These are phyloP conservation scores for Aspergillus udagawae DNA, from an alignment of 2,329 filamentous ascomycete species.

Conservation along the genomic window DNA sequence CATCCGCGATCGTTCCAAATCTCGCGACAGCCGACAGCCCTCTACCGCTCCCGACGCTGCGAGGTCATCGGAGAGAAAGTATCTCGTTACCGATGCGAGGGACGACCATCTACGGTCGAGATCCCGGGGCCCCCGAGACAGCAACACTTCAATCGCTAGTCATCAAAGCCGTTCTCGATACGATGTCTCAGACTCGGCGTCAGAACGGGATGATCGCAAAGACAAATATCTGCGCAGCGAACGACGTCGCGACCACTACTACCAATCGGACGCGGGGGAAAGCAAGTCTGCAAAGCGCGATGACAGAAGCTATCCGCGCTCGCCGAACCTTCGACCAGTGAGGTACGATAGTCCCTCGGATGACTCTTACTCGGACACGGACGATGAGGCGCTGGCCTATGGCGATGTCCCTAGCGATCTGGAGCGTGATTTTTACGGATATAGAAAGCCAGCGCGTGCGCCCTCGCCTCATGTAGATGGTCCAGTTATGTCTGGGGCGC, in stretches of 20 bases:
- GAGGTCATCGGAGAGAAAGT: slow-evolving; percentile 16
- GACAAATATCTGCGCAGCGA: slow-evolving; percentile 15
- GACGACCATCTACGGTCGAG: slow-evolving; percentile 24
- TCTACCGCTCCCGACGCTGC: slow-evolving; percentile 26
- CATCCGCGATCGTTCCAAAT: slow-evolving; percentile 40
- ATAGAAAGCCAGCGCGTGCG: slow-evolving; percentile 5
- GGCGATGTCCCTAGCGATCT: slow-evolving; percentile 24
- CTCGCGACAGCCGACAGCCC: slow-evolving; percentile 37
- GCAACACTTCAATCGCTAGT: slow-evolving; percentile 2
- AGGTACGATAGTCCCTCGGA: slow-evolving; percentile 21
- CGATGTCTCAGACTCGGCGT: slow-evolving; percentile 19
- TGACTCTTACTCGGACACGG: slow-evolving; percentile 27
- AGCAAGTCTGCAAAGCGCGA: slow-evolving; percentile 9
- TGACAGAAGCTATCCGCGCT: slow-evolving; percentile 11
- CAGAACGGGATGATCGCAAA: slow-evolving; percentile 16
- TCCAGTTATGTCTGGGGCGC: slow-evolving; percentile 17
- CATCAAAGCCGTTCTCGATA: slow-evolving; percentile 19
- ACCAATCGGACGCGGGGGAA: slow-evolving; percentile 25
- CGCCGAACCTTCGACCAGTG: slow-evolving; percentile 18
- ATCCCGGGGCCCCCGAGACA: slow-evolving; percentile 12
- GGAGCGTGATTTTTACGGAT: slow-evolving; percentile 15
- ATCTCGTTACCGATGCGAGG: slow-evolving; percentile 26
- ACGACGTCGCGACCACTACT: slow-evolving; percentile 20
- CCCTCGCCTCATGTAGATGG: slow-evolving; percentile 8
- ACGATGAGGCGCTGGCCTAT: slow-evolving; percentile 36